Conservation (phyloP, 2,329 filamentous ascomycete genomes). For the Aureobasidium sp. region DNA sequence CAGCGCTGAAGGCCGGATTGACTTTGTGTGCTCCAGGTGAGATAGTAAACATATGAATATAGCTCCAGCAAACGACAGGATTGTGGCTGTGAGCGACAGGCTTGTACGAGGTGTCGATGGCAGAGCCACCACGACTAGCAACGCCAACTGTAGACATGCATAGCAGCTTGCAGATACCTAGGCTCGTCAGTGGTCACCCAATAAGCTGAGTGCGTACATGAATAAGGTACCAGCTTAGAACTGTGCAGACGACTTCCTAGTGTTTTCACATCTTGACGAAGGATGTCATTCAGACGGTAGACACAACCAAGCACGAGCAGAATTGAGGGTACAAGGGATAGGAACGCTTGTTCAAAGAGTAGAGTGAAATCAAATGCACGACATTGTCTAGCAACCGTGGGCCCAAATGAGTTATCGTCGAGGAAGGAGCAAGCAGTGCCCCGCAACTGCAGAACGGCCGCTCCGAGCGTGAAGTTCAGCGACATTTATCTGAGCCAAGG, state of each 20-base stretch:
- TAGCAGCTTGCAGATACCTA: not conserved
- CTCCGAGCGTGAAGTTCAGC: not conserved
- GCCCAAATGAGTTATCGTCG: not conserved
- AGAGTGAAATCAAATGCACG: not conserved
- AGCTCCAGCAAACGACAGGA: not conserved
- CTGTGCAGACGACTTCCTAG: not conserved
- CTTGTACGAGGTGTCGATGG: not conserved
- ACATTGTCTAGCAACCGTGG: not conserved
- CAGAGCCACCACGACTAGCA: not conserved
- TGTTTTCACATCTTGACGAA: not conserved
- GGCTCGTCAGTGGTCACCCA: not conserved
- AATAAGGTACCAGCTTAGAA: not conserved
- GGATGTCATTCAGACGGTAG: not conserved
- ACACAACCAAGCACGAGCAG: not conserved
- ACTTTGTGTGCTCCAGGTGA: not conserved
- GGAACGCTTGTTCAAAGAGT: not conserved
- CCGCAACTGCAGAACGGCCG: not conserved
- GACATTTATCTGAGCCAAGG: not conserved
- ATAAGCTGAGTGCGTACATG: not conserved
- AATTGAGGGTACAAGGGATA: not conserved
- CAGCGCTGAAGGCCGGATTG: not conserved
- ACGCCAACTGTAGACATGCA: not conserved
- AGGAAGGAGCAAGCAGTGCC: not conserved
- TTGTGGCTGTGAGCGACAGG: not conserved
- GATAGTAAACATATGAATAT: not conserved